Evolutionary conservation across 257 asterid species (phyloP).

Genomic region (Plantago major): DNA sequence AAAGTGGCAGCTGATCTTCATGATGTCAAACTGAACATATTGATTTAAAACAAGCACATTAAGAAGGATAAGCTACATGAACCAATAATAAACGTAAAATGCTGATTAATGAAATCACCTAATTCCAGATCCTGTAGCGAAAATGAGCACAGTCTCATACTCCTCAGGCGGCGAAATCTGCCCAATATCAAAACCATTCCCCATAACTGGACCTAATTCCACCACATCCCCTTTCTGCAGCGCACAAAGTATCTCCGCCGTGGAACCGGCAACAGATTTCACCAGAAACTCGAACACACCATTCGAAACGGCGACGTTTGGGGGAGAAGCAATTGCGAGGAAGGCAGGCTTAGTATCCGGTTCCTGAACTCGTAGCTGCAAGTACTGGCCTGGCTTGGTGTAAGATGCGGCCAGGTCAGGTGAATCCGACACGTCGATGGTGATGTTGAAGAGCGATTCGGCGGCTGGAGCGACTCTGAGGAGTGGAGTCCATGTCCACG

Average conservation of each 20-base stretch:
- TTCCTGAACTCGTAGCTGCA: constrained; percentile 74
- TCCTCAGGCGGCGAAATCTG: constrained; percentile 62
- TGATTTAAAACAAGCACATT: too few species aligned
- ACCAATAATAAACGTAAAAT: not conserved
- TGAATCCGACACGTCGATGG: constrained; percentile 79
- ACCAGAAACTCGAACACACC: constrained; percentile 80
- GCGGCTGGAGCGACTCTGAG: constrained; percentile 68
- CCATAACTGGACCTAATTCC: constrained; percentile 68
- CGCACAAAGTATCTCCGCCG: constrained; percentile 76
- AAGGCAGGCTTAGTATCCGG: constrained; percentile 62
- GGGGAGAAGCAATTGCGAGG: constrained; percentile 90
- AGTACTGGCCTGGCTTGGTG: constrained; percentile 79
- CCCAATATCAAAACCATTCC: constrained; percentile 69
- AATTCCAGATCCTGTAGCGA: constrained; percentile 94
- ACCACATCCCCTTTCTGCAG: constrained; percentile 71
- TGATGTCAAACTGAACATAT: too few species aligned
- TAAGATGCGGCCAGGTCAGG: constrained; percentile 76
- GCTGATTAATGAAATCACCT: constrained; percentile 35
- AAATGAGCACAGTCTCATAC: constrained; percentile 68
- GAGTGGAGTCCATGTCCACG: constrained; percentile 79
- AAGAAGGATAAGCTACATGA: too few species aligned
- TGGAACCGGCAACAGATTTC: constrained; percentile 64
- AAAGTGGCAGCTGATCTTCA: too few species aligned
- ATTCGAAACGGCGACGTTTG: constrained; percentile 47
- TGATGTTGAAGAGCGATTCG: constrained; percentile 67